These are phyloP conservation scores for Sporobolomyces pararoseus DNA, from an alignment of 768 basidiomycete genomes.

Conservation along the genomic window DNA sequence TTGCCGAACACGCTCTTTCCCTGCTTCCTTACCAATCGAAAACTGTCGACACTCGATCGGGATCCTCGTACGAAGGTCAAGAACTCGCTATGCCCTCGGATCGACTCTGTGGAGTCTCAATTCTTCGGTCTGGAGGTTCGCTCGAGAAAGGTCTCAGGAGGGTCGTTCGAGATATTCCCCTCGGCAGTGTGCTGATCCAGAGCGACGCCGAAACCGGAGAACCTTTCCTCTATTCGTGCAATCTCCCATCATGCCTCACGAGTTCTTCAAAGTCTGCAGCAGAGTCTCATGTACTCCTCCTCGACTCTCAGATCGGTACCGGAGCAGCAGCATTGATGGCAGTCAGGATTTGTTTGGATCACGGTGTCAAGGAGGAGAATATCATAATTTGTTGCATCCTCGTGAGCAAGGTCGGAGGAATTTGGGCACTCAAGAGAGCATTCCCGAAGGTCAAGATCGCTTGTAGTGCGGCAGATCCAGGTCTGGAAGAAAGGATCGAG, in stretches of 20 bases:
- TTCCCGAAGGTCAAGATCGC: conserved; percentile 70
- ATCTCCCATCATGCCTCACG: conserved; percentile 72
- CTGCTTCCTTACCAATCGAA: conserved; percentile 66
- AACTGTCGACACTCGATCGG: conserved; percentile 58
- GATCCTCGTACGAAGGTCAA: conserved; percentile 63
- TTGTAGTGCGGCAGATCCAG: conserved; percentile 75
- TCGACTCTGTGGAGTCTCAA: conserved; percentile 81
- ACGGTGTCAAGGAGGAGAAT: conserved; percentile 70
- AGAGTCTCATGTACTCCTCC: conserved; percentile 74
- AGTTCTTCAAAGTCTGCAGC: conserved; percentile 59
- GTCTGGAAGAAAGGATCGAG: conserved; percentile 70
- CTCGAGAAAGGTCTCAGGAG: conserved; percentile 85
- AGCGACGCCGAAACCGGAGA: conserved; percentile 79
- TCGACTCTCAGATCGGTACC: conserved; percentile 90
- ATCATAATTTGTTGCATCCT: conserved; percentile 57
- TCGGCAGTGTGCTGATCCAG: conserved; percentile 88
- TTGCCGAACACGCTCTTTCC: conserved; percentile 79
- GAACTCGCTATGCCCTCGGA: conserved; percentile 59
- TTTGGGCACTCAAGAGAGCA: conserved; percentile 69
- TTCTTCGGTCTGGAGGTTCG: conserved; percentile 72
- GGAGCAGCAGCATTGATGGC: conserved; percentile 87
- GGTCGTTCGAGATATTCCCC: conserved; percentile 75
- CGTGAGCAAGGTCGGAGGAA: conserved; percentile 73
- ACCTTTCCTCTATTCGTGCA: conserved; percentile 74
- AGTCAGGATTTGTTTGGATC: conserved; percentile 85